Base-by-base conservation (phyloP, 2,329 filamentous ascomycete species). In the Fusarium sp. region DNA sequence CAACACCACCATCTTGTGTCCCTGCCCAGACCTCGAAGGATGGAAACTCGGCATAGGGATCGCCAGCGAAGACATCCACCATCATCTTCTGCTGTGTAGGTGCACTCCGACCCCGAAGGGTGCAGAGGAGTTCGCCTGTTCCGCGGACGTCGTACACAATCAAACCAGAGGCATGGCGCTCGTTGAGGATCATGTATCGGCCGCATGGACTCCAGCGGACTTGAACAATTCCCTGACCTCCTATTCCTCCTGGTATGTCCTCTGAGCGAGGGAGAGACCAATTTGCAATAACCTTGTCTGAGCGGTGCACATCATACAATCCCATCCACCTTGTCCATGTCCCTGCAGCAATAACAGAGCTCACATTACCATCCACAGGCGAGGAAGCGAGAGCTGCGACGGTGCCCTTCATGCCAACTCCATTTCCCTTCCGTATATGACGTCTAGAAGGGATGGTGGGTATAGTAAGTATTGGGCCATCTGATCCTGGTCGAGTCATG, bases 21-120 rank as follows among this genome's bases (percentile, higher is more conserved):
- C 90, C 90, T 11, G 88, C 88, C 90, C 90, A 92, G 50, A 91
- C 84, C 78, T 92, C 90, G 69, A 90, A 90, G 4, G 85, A 85
- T 4, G 82, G 81, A 0, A 69, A 61, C 6, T 73, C 65, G 0
- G 70, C 74, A 20, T 78, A 80, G 0, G 75, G 77, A 7, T 76
- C 68, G 9, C 83, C 82, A 1, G 84, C 81, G 71, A 88, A 91
- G 7, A 89, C 83, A 75, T 91, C 87, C 65, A 87, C 87, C 16
- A 80, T 82, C 42, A 91, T 78, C 42, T 87, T 85, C 77, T 91
- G 90, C 72, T 90, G 89, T 1, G 86, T 87, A 5, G 77, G 76
- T 9, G 86, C 84, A 12, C 81, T 78, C 28, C 89, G 86, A 8
- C 87, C 88, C 1, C 82, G 78, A 16, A 91, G 80, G 58, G 85